Conservation (phyloP, 108 stramenopile species). For the Fistulifera solaris region DNA sequence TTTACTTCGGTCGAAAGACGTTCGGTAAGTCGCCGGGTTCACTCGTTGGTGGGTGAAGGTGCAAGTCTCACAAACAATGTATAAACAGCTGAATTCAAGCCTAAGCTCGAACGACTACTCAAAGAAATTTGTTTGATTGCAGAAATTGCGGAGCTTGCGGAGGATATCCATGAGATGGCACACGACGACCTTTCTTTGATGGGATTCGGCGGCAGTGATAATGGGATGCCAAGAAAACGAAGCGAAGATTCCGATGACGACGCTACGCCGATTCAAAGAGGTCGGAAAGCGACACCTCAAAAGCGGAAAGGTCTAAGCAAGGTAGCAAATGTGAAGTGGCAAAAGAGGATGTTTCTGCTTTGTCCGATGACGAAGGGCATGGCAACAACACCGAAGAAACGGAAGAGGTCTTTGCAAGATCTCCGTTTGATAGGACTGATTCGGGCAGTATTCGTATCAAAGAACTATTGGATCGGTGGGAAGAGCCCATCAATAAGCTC, state of each 20-base stretch:
- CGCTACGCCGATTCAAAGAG: not conserved
- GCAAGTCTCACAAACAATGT: not conserved
- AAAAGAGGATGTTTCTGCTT: too few relatives aligned
- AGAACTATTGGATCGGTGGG: slow-evolving; percentile 56
- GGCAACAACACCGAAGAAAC: not conserved
- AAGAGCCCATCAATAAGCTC: slow-evolving; percentile 38
- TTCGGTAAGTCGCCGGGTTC: slow-evolving; percentile 17
- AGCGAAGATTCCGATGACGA: slow-evolving; percentile 5
- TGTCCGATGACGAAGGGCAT: too few relatives aligned
- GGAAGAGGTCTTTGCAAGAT: not conserved
- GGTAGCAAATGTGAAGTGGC: not conserved
- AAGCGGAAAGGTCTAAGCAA: not conserved
- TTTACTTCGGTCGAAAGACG: slow-evolving; percentile 46
- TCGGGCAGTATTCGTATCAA: slow-evolving; percentile 19
- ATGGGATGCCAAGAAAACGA: too few relatives aligned
- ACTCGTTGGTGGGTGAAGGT: not conserved
- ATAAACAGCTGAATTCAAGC: slow-evolving; percentile 41
- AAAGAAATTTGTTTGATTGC: slow-evolving; percentile 38
- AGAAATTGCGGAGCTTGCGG: slow-evolving; percentile 58
- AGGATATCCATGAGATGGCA: slow-evolving; percentile 14
- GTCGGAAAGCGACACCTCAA: not conserved
- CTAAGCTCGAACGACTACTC: slow-evolving; percentile 37
- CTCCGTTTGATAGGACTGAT: too few relatives aligned
- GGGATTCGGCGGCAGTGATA: not conserved
- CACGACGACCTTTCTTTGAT: not conserved